Percentiles rank a stretch among this genome's conserved stretches.
These are phyloP conservation scores for Vaccinium vitisidaea DNA, from an alignment of 148 eudicot species.

Conservation along the genomic window DNA sequence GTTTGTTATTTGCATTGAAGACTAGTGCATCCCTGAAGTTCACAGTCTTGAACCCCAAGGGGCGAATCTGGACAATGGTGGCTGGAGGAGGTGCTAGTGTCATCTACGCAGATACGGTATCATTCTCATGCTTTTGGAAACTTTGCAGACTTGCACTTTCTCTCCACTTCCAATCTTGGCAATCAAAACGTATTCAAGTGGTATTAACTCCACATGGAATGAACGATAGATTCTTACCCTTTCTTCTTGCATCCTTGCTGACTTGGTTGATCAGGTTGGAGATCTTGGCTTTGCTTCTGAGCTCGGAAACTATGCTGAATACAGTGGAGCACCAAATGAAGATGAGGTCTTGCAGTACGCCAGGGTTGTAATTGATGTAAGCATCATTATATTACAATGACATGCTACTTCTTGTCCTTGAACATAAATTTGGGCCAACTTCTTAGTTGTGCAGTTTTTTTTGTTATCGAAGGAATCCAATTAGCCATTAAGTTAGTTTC, in stretches of 20 bases:
- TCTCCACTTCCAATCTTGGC: background rate
- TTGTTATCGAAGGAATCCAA: no score
- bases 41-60: constrained; percentile 70
- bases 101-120: constrained; percentile 71
- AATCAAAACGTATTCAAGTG: background rate
- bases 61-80: constrained; percentile 81
- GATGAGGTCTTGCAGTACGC: constrained; percentile 78
- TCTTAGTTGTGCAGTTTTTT: no score
- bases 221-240: background rate
- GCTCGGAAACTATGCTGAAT: constrained; percentile 76
- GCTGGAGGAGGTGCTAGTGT: constrained; percentile 88
- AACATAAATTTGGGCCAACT: background rate
- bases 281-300: constrained; percentile 76
- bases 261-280: constrained; percentile 45
- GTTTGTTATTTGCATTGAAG: constrained; percentile 31
- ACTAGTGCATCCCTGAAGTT: constrained; percentile 83
- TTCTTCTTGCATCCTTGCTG: background rate
- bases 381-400: constrained; percentile 14
- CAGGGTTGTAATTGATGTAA: constrained; percentile 70
- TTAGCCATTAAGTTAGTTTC: background rate
- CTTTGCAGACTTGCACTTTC: background rate
- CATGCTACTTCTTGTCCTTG: background rate
- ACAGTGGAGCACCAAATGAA: constrained; percentile 81
- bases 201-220: background rate
- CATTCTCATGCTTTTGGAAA: constrained; percentile 16